A percentile compares a stretch with the other conserved stretches of the same genome.
phyloP scores from a whole-genome alignment of 106 monocot genomes.

The Triglochin maritima region DNA sequence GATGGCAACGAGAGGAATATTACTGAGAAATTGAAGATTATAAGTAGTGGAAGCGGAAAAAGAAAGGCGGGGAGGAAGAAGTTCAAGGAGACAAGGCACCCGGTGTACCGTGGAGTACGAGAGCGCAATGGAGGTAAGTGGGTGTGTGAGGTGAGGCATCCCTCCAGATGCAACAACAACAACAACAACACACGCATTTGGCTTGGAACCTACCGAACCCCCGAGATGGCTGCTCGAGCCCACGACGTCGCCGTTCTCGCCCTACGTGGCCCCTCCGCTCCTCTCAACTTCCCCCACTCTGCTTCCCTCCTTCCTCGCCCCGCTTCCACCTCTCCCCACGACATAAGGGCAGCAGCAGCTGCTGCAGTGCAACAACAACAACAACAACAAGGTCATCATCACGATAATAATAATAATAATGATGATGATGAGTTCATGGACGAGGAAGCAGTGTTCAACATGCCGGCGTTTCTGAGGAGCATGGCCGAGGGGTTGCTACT shows the following conservation, averaged over 20 bases:
- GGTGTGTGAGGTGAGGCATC: too few relatives aligned
- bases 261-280: conserved; percentile 26
- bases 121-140: conserved; percentile 38
- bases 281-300: conserved; percentile 50
- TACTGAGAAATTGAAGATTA: too few relatives aligned
- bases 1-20: too few relatives aligned
- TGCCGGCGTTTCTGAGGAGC: conserved; percentile 16
- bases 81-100: conserved; percentile 38
- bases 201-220: too few relatives aligned
- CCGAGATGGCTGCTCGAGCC: conserved; percentile 41
- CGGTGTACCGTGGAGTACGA: conserved; percentile 33
- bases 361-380: conserved; percentile 1
- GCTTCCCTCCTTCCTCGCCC: conserved; percentile 24
- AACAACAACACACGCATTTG: too few relatives aligned
- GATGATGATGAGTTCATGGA: conserved; percentile 16
- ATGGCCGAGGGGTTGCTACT: conserved; percentile 34
- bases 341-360: conserved; percentile 31
- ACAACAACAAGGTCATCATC: background rate
- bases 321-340: background rate
- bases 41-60: conserved; percentile 1
- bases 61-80: conserved; percentile 31
- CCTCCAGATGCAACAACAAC: too few relatives aligned
- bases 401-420: too few relatives aligned
- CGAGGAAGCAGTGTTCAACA: conserved; percentile 32
- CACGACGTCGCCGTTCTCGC: conserved; percentile 57